phyloP scores from a whole-genome alignment of 129 eudicot genomes.

The Silybum marianum region DNA sequence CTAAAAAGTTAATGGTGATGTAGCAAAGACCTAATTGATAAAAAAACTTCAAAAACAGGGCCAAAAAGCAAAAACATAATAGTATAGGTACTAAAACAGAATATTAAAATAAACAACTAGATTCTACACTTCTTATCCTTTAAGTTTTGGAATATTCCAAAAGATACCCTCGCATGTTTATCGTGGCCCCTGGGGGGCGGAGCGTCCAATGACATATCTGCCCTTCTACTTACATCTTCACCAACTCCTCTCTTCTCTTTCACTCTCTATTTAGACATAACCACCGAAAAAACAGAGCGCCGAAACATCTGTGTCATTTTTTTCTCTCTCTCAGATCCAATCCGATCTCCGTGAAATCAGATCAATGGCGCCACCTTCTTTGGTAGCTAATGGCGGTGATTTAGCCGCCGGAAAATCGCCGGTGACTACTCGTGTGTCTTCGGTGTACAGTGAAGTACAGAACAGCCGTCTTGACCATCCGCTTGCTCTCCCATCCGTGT shows the following conservation, averaged over 20 bases:
- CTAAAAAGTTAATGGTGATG: not conserved
- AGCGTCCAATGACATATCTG: conserved; percentile 24
- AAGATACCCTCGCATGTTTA: conserved; percentile 15
- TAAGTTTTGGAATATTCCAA: conserved; percentile 16
- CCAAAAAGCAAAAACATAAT: not conserved
- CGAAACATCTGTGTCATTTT: conserved; percentile 29
- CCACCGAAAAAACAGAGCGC: conserved; percentile 17
- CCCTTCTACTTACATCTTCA: conserved; percentile 31
- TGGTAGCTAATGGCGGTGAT: conserved; percentile 51
- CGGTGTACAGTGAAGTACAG: conserved; percentile 92
- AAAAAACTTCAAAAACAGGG: not conserved
- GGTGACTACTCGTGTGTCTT: conserved; percentile 52
- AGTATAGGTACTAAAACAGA: not conserved
- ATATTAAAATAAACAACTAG: not conserved
- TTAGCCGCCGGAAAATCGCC: conserved; percentile 41
- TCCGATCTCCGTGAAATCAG: conserved; percentile 23
- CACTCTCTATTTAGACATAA: conserved; percentile 22
- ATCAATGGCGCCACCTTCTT: conserved; percentile 62
- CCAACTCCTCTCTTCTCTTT: conserved; percentile 35
- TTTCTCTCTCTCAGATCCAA: conserved; percentile 12
- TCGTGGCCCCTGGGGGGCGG: conserved; percentile 23
- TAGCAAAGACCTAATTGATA: not conserved
- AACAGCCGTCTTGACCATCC: conserved; percentile 90
- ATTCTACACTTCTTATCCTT: not conserved
- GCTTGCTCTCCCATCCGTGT: conserved; percentile 79